phyloP scores from a whole-genome alignment of 208 protist species.

The Trypanosoma cruzi region DNA sequence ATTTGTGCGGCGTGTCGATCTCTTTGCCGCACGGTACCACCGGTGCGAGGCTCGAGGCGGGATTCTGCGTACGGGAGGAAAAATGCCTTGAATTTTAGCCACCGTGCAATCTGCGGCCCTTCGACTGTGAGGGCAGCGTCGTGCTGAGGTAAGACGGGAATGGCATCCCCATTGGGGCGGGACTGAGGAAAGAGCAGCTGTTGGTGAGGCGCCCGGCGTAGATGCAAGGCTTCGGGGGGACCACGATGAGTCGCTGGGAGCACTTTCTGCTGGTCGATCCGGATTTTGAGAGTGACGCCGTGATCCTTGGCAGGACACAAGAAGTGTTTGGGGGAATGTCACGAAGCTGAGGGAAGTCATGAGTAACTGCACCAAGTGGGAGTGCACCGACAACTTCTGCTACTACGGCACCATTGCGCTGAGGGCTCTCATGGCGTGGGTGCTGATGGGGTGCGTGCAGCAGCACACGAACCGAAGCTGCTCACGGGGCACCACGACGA shows the following conservation, averaged over 20 bases:
- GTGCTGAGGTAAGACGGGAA: slow-evolving; percentile 74
- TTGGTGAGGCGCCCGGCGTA: slow-evolving; percentile 72
- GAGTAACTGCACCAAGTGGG: slow-evolving; percentile 75
- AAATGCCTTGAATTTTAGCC: slow-evolving; percentile 81
- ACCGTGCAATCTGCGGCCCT: slow-evolving; percentile 68
- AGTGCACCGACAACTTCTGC: slow-evolving; percentile 88
- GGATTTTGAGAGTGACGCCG: slow-evolving; percentile 85
- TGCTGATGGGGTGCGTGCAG: slow-evolving; percentile 77
- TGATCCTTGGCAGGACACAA: slow-evolving; percentile 77
- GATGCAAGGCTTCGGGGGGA: slow-evolving; percentile 84
- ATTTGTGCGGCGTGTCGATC: too few species aligned
- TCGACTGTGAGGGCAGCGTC: slow-evolving; percentile 43
- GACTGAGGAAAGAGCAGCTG: slow-evolving; percentile 56
- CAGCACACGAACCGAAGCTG: slow-evolving; percentile 79
- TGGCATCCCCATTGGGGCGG: slow-evolving; percentile 69
- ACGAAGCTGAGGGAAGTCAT: slow-evolving; percentile 80
- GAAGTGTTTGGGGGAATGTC: slow-evolving; percentile 88
- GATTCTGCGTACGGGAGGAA: slow-evolving; percentile 79
- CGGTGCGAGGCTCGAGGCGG: slow-evolving; percentile 65
- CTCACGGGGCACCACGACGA: slow-evolving; percentile 64
- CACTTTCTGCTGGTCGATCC: slow-evolving; percentile 89
- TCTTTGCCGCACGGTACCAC: slow-evolving; percentile 53
- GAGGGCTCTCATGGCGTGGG: slow-evolving; percentile 66
- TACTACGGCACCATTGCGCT: slow-evolving; percentile 72
- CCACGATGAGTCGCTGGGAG: slow-evolving; percentile 71